Conservation (phyloP, 2,329 filamentous ascomycete species). For the Proliferodiscus dingleyae region DNA sequence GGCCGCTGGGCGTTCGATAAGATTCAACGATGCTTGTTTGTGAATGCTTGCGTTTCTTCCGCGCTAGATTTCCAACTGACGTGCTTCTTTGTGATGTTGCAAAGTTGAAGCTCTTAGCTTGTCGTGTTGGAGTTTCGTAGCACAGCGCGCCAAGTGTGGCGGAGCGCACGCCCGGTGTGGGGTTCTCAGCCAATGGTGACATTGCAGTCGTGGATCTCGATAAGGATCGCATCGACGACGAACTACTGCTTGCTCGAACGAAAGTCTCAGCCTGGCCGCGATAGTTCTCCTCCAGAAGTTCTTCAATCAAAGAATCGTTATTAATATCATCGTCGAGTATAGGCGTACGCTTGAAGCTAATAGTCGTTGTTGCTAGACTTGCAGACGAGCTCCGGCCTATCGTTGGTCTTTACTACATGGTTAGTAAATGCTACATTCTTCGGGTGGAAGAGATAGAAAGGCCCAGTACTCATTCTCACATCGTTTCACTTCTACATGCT, state of each 20-base stretch:
- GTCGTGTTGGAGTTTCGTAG: not conserved
- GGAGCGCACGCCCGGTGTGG: not conserved
- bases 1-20: too few species aligned
- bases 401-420: too few species aligned
- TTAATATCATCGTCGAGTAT: too few species aligned
- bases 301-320: constrained; percentile 14
- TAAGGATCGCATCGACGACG: constrained; percentile 6
- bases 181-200: not conserved
- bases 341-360: too few species aligned
- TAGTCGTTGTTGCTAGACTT: too few species aligned
- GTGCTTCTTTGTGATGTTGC: not conserved
- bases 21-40: not conserved
- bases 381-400: too few species aligned
- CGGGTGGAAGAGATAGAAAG: too few species aligned
- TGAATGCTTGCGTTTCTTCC: not conserved
- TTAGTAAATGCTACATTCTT: too few species aligned
- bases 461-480: too few species aligned
- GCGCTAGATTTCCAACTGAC: not conserved
- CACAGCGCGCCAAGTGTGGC: not conserved
- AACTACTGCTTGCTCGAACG: constrained; percentile 8
- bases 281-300: constrained; percentile 23
- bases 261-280: constrained; percentile 22
- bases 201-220: not conserved
- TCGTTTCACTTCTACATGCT: too few species aligned
- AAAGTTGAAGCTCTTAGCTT: not conserved